Conservation (phyloP, 345 rosid species). For the Lepidium didymum region DNA sequence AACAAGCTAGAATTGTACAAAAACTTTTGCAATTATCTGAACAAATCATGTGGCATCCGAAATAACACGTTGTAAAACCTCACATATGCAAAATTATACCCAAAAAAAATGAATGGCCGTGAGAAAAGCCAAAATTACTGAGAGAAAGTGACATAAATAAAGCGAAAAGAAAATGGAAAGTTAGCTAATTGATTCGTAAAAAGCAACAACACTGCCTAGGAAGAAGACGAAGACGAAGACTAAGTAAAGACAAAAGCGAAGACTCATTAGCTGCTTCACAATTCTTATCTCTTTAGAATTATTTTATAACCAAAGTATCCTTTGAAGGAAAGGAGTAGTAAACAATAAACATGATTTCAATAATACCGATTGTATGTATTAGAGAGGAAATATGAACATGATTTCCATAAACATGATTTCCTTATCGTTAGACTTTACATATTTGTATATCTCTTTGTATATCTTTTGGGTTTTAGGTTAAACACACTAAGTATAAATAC, state of each 20-base stretch:
- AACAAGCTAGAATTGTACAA: not conserved
- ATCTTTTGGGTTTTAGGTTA: too few relatives aligned
- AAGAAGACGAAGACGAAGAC: not conserved
- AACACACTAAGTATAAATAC: too few relatives aligned
- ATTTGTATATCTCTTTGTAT: too few relatives aligned
- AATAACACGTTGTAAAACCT: not conserved
- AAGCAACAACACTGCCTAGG: not conserved
- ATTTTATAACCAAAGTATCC: not conserved
- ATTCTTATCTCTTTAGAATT: not conserved
- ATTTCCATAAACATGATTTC: too few relatives aligned
- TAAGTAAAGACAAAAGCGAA: not conserved
- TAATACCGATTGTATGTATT: too few relatives aligned
- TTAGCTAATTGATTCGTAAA: not conserved
- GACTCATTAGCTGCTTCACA: slow-evolving; percentile 10
- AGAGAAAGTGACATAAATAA: not conserved
- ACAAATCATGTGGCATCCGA: slow-evolving; percentile 6
- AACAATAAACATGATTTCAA: too few relatives aligned
- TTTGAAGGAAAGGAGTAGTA: too few relatives aligned
- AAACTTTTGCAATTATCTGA: not conserved
- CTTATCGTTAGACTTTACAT: too few relatives aligned
- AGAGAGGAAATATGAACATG: too few relatives aligned
- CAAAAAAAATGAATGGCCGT: too few relatives aligned
- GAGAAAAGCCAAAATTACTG: not conserved
- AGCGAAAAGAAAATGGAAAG: not conserved
- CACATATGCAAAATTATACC: not conserved